Conservation (phyloP, 2,329 filamentous ascomycete species). For the Reticulascus tulasneorum region DNA sequence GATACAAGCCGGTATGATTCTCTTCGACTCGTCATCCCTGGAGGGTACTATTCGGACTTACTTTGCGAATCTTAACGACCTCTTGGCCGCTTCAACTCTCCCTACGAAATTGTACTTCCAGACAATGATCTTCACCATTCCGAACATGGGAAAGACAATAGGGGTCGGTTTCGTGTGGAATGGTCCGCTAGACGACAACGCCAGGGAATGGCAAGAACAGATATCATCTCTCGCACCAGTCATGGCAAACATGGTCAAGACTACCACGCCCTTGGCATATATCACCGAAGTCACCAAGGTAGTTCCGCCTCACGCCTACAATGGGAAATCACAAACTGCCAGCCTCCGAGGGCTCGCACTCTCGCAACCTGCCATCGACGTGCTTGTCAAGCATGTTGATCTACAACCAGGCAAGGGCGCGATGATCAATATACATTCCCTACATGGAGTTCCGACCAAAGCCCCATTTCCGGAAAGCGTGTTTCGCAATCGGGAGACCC, state of each 20-base stretch:
- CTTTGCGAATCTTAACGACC: slow-evolving; percentile 13
- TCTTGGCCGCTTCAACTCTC: slow-evolving; percentile 11
- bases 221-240: slow-evolving; percentile 22
- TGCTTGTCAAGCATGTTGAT: slow-evolving; percentile 19
- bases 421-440: slow-evolving; percentile 25
- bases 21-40: slow-evolving; percentile 28
- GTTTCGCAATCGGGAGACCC: slow-evolving; percentile 23
- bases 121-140: slow-evolving; percentile 25
- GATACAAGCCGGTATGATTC: slow-evolving; percentile 16
- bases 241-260: slow-evolving; percentile 21
- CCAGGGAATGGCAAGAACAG: slow-evolving; percentile 22
- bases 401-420: slow-evolving; percentile 19
- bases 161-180: slow-evolving; percentile 26
- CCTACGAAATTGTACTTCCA: slow-evolving; percentile 20
- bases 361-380: slow-evolving; percentile 19
- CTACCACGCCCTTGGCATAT: slow-evolving; percentile 17
- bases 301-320: slow-evolving; percentile 17
- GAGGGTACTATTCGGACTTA: slow-evolving; percentile 15
- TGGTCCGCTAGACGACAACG: slow-evolving; percentile 24
- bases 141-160: slow-evolving; percentile 22
- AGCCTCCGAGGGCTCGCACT: slow-evolving; percentile 16
- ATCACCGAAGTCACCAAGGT: slow-evolving; percentile 14
- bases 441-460: slow-evolving; percentile 16
- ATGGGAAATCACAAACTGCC: slow-evolving; percentile 16
- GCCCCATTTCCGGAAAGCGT: slow-evolving; percentile 19